These are phyloP conservation scores for Aschersonia sp. DNA, from an alignment of 2,329 filamentous ascomycete species.

Conservation along the genomic window DNA sequence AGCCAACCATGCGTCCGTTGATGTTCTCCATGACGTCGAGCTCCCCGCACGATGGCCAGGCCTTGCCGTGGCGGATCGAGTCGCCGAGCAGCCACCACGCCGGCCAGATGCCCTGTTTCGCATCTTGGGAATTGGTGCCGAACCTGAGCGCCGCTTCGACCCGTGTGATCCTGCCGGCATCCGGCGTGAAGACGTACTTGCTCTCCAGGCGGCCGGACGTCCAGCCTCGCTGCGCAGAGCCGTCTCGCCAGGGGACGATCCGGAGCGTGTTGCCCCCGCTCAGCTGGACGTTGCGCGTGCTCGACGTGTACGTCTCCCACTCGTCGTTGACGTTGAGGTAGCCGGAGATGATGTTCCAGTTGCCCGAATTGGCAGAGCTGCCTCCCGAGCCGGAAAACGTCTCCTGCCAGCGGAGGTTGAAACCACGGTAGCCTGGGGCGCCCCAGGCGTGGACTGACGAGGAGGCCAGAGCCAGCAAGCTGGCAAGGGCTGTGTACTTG, in stretches of 20 bases:
- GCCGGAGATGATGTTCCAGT: constrained; percentile 26
- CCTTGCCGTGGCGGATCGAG: constrained; percentile 27
- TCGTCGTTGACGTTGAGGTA: constrained; percentile 36
- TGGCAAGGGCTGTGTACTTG: constrained; percentile 4
- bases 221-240: constrained; percentile 25
- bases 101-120: constrained; percentile 41
- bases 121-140: constrained; percentile 22
- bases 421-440: constrained; percentile 23
- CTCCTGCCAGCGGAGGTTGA: constrained; percentile 26
- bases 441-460: constrained; percentile 14
- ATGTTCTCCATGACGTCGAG: constrained; percentile 43
- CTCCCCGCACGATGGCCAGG: constrained; percentile 40
- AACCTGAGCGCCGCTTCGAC: constrained; percentile 32
- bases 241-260: constrained; percentile 29
- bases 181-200: constrained; percentile 29
- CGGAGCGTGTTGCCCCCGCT: constrained; percentile 35
- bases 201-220: constrained; percentile 41
- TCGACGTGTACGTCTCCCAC: constrained; percentile 31
- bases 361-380: constrained; percentile 15
- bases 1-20: constrained; percentile 30
- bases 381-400: constrained; percentile 23
- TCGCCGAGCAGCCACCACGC: constrained; percentile 44
- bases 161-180: constrained; percentile 27
- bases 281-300: constrained; percentile 31
- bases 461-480: constrained; percentile 10